These are phyloP conservation scores for Rhizophora apiculata DNA, from an alignment of 345 rosid species.

Conservation along the genomic window DNA sequence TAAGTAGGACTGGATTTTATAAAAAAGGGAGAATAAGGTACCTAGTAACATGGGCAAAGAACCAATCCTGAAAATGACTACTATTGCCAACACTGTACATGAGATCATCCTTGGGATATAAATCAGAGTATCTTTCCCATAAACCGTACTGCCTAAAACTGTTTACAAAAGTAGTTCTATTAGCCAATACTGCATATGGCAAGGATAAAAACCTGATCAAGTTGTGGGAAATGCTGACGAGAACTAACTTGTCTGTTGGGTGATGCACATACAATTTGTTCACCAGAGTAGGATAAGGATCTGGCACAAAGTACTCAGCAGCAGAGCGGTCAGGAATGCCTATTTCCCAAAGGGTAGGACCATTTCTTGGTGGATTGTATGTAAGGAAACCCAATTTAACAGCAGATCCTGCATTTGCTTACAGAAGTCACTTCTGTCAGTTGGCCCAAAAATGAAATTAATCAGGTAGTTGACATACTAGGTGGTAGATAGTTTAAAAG, in stretches of 20 bases:
- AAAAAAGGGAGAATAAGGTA: not conserved
- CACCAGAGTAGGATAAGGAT: constrained; percentile 47
- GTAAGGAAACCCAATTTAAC: constrained; percentile 44
- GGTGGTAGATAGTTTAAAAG: not conserved
- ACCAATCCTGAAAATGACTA: constrained; percentile 58
- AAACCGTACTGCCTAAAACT: constrained; percentile 84
- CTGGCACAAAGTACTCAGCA: constrained; percentile 66
- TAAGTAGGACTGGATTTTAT: too few species aligned
- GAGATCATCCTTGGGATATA: constrained; percentile 54
- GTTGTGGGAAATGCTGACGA: not conserved
- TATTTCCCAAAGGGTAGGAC: constrained; percentile 86
- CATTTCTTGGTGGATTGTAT: constrained; percentile 68
- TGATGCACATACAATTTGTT: constrained; percentile 38
- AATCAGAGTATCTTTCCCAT: constrained; percentile 60
- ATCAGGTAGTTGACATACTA: too few species aligned
- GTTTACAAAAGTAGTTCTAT: constrained; percentile 2
- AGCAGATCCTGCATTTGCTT: constrained; percentile 35
- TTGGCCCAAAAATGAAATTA: too few species aligned
- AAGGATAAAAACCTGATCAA: not conserved
- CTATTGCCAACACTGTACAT: constrained; percentile 41
- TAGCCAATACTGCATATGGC: not conserved
- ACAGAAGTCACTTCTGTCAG: too few species aligned
- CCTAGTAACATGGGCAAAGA: constrained; percentile 80
- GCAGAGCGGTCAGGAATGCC: constrained; percentile 77
- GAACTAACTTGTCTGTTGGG: constrained; percentile 33